A percentile compares a stretch with the other conserved stretches of the same genome.
Evolutionary conservation across 306 rosid species (phyloP).

Genomic region (Betula pendula): DNA sequence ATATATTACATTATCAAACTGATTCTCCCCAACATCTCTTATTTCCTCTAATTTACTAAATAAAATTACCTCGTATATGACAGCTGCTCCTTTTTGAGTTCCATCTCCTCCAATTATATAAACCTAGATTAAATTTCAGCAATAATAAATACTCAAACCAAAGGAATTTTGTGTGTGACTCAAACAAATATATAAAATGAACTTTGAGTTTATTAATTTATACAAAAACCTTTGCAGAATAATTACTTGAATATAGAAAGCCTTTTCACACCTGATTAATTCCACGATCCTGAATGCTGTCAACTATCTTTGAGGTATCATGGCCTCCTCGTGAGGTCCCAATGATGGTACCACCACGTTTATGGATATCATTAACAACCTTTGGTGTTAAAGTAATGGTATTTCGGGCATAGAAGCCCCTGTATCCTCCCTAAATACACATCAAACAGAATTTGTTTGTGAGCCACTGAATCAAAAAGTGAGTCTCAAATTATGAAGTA

Average conservation of each 20-base stretch:
- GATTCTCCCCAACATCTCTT: not conserved
- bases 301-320: constrained; percentile 49
- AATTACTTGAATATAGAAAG: not conserved
- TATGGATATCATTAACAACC: constrained; percentile 49
- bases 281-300: constrained; percentile 57
- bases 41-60: not conserved
- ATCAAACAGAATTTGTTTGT: not conserved
- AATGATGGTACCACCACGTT: constrained; percentile 58
- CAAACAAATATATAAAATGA: not conserved
- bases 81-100: constrained; percentile 52
- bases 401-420: constrained; percentile 49
- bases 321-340: constrained; percentile 57
- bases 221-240: not conserved
- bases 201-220: not conserved
- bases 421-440: constrained; percentile 44
- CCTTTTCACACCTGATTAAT: constrained; percentile 39
- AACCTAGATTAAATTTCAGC: constrained; percentile 32
- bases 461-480: not conserved
- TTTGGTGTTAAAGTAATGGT: constrained; percentile 41
- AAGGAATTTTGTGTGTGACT: not conserved
- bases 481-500: not conserved
- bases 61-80: constrained; percentile 41
- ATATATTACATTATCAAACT: not conserved
- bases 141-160: not conserved
- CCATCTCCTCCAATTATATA: constrained; percentile 58